Conservation (phyloP, 352 stramenopile species). For the Pythium scleroteichum region DNA sequence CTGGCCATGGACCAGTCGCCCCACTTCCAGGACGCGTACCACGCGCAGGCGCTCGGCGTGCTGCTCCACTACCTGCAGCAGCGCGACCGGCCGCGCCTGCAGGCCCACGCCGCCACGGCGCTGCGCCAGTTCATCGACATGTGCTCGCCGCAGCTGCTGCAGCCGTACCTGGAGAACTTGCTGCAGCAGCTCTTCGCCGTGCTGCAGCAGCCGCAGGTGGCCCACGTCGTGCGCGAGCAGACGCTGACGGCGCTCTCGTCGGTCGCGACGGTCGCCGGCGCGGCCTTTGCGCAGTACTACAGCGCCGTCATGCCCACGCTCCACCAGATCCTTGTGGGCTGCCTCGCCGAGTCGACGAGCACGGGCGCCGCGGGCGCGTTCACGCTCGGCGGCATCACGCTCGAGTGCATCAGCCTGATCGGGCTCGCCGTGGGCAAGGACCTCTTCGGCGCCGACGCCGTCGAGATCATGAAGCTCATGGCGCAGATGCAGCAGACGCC, state of each 20-base stretch:
- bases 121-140: constrained; percentile 86
- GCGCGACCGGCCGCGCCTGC: constrained; percentile 55
- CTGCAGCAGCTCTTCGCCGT: constrained; percentile 68
- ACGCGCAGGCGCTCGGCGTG: constrained; percentile 61
- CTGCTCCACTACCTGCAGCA: constrained; percentile 71
- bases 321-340: constrained; percentile 65
- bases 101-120: constrained; percentile 73
- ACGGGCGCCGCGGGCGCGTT: constrained; percentile 48
- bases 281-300: constrained; percentile 76
- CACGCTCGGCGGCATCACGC: constrained; percentile 81
- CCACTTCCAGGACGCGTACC: constrained; percentile 78
- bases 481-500: constrained; percentile 84
- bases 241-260: constrained; percentile 82
- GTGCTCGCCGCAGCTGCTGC: constrained; percentile 59
- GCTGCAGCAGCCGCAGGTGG: constrained; percentile 46
- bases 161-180: constrained; percentile 76
- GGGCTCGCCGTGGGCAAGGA: constrained; percentile 74
- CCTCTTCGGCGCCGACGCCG: constrained; percentile 64
- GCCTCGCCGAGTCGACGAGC: constrained; percentile 57
- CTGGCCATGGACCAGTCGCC: constrained; percentile 78
- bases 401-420: constrained; percentile 84
- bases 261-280: constrained; percentile 63
- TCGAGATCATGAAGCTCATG: constrained; percentile 85
- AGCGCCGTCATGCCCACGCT: constrained; percentile 69
- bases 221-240: constrained; percentile 76